Evolutionary conservation across 352 stramenopile genomes (phyloP).

Genomic region (Pythium diclinum): DNA sequence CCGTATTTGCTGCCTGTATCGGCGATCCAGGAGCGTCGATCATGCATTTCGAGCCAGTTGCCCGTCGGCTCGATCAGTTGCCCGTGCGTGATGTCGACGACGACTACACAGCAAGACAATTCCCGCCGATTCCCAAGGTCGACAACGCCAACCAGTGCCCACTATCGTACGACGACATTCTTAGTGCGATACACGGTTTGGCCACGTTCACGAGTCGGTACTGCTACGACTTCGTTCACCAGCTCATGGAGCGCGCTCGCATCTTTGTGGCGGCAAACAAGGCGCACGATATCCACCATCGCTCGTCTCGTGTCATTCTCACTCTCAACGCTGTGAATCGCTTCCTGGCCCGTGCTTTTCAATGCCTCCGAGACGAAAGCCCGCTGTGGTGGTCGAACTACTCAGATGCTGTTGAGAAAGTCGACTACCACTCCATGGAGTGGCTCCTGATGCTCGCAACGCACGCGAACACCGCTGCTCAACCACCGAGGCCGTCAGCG

Average conservation of each 20-base stretch:
- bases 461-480: too few relatives aligned
- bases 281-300: not conserved
- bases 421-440: slow-evolving; percentile 5
- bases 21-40: not conserved
- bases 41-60: not conserved
- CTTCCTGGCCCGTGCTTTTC: not conserved
- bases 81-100: not conserved
- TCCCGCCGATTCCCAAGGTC: not conserved
- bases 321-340: not conserved
- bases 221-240: slow-evolving; percentile 4
- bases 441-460: not conserved
- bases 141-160: not conserved
- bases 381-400: slow-evolving; percentile 2
- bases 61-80: not conserved
- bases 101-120: not conserved
- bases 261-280: slow-evolving; percentile 3
- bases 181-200: not conserved
- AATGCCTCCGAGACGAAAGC: slow-evolving; percentile 5
- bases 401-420: not conserved
- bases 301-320: not conserved
- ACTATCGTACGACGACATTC: not conserved
- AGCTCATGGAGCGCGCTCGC: not conserved
- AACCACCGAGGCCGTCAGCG: too few relatives aligned
- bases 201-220: not conserved
- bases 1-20: not conserved